Evolutionary conservation across 139 green algal genomes (phyloP), one percentile per base, ranked within the genome.

Genomic region (Haematococcus sp.): DNA sequence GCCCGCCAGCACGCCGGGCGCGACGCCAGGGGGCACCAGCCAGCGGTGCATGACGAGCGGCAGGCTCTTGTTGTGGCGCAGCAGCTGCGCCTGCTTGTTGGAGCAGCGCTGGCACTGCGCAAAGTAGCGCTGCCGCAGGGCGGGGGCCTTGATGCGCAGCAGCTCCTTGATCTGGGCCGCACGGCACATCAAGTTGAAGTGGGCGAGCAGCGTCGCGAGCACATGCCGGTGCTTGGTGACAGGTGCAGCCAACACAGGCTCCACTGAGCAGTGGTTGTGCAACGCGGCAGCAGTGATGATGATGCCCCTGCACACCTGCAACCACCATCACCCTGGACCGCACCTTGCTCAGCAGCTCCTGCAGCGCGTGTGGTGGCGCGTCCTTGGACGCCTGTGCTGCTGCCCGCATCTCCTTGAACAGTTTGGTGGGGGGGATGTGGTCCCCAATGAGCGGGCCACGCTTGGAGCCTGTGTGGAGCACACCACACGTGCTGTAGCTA

Each of bases 31-130:
- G 32, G 43, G 61, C 56, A 80, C 61, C 33, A 85, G 68, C 31
- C 76, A 66, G 34, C 76, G 54, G 81, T 94, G 89, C 46, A 87
- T 74, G 40, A 92, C 82, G 15, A 94, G 71, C 31, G 60, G n/a
- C 33, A 59, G 55, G 33, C 54, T 60, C 70, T 71, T 78, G 73
- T 64, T 58, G 32, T 75, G 81, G 22, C 81, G 77, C 30, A 91
- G 68, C 11, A 86, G 85, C 1, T 43, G 34, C 2, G 87, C 67
- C 78, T 94, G 89, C 78, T 82, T 86, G 22, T 81, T 54, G 17
- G 31, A 85, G 83, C 89, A 94, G 32, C 49, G 49, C 25, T 56
- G 11, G 72, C 89, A 94, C 82, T 94, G 86, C 31, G 82, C 75
- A 73, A 78, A 88, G 76, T 80, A 89, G 34, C 78, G 71, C 76